Base-by-base conservation (phyloP, 345 rosid species). In the Populus alba region DNA sequence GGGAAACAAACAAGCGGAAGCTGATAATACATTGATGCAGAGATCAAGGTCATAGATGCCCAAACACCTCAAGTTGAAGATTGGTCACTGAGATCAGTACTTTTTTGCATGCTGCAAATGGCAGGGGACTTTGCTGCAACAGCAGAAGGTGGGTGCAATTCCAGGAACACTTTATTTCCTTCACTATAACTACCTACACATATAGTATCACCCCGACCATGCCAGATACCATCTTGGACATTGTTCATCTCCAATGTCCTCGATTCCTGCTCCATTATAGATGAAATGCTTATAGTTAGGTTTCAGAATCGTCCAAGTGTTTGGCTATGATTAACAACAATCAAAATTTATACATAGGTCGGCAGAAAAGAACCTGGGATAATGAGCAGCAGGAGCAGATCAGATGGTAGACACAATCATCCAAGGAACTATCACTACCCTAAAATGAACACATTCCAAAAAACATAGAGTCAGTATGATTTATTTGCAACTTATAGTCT, bases 171-270 rank as follows among this genome's bases (percentile, higher is more conserved):
- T 79, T 86, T 88, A 59, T 68, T 85, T 43, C 90, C 92, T 83
- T 92, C 92, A 18, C 81, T 65, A 74, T 86, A 80, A 77, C 89
- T 77, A 16, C 94, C 93, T 71, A 95, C 59, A 80, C 96, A 91
- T 80, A 92, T 83, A 9, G 96, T 92, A 85, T 93, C 99, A 23
- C 97, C 97, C 35, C 98, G 90, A 16, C 99, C 98, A 76, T 93
- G 99, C 99, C 99, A 95, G 20, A 83, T 90, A 55, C 98, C 94
- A 15, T 91, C 96, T 71, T 92, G 98, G 66, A 95, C 97, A 79
- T 95, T 95, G 87, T 95, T 95, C 89, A 95, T 95, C 89, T 93
- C 99, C 82, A 95, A 69, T 6, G 99, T 95, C 85, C 94, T 87
- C 11, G 98, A 88, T 77, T 93, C 97, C 99, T 95, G 86, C 80